phyloP scores from a whole-genome alignment of 2,329 filamentous ascomycete species.

The Aureobasidium melanogenum region DNA sequence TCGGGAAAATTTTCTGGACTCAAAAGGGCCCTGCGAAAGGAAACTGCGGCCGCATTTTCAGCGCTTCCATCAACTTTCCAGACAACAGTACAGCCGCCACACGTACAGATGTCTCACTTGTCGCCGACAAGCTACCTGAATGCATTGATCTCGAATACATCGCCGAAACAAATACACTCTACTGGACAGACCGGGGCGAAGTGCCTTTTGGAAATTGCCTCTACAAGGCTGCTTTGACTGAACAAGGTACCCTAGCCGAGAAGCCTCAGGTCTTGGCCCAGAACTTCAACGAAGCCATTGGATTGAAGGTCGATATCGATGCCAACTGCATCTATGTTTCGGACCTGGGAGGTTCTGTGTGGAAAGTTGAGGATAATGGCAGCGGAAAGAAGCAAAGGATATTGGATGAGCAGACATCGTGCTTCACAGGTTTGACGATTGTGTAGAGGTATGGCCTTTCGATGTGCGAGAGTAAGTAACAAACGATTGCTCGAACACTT shows the following conservation, averaged over 20 bases:
- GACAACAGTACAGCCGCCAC: slow-evolving; percentile 24
- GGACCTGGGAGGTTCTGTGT: neutral
- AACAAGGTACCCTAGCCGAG: neutral
- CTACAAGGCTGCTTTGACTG: slow-evolving; percentile 27
- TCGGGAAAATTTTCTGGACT: slow-evolving; percentile 49
- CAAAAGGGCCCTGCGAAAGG: slow-evolving; percentile 50
- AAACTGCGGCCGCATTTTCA: slow-evolving; percentile 44
- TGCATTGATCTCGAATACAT: slow-evolving; percentile 52
- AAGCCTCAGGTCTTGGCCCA: slow-evolving; percentile 19
- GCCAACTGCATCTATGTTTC: neutral
- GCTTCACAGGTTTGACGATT: slow-evolving; percentile 13
- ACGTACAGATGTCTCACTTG: slow-evolving; percentile 34
- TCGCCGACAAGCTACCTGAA: slow-evolving; percentile 42
- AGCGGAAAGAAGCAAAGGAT: slow-evolving; percentile 12
- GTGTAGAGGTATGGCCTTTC: neutral
- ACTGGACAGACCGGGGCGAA: slow-evolving; percentile 56
- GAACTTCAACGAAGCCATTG: slow-evolving; percentile 40
- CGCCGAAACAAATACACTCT: slow-evolving; percentile 36
- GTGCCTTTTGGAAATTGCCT: slow-evolving; percentile 44
- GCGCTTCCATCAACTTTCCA: slow-evolving; percentile 36
- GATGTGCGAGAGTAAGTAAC: no score
- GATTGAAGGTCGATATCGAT: slow-evolving; percentile 17
- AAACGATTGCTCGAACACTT: no score
- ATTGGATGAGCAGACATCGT: slow-evolving; percentile 5
- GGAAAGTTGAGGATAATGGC: neutral